Evolutionary conservation across 2,329 filamentous ascomycete species (phyloP), one percentile per base, ranked within the genome.

Genomic region (Aspergillus felis): DNA sequence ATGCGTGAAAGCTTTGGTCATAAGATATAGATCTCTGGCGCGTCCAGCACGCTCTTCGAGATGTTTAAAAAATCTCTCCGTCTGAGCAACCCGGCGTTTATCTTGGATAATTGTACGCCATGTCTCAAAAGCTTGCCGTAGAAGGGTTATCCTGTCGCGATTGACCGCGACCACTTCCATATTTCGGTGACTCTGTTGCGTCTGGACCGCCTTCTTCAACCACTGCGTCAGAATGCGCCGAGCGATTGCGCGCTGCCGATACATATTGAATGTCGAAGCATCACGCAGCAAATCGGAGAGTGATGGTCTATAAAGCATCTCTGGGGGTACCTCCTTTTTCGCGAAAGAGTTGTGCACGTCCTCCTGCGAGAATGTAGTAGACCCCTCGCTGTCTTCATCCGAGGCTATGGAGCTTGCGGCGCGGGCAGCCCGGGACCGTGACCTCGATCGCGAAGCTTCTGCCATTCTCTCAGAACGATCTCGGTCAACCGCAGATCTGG

Each of bases 1-100:
- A 61, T 88, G 85, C 1, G 80, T 82, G 56, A 90, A 86, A 2
- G 84, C 82, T 69, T 85, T 87, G 3, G 81, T 83, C 57, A 88
- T 72, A 6, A 91, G 78, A 64, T 85, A 88, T 10, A 89, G 74
- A 66, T 89, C 81, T 58, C 88, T 83, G 49, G 87, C 87, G 63
- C 83, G 82, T 1, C 76, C 79, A 29, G 88, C 88, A 49, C 85
- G 82, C 52, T 74, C 78, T 68, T 87, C 84, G 17, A 87, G 74
- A 51, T 80, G 79, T 20, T 76, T 76, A 62, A 81, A 85, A 62
- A 84, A 85, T 41, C 73, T 74, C 51, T 83, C 78, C 6, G 78
- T 83, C 61, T 81, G 78, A 24, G 68, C 71, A 14, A 63, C 69
- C 49, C 78, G 76, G 12, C 73, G 75, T 56, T 76, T 79, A 2